A percentile compares a stretch with the other conserved stretches of the same genome.
Conservation (phyloP, 495 filamentous ascomycete species). For the Cercophora samala region DNA sequence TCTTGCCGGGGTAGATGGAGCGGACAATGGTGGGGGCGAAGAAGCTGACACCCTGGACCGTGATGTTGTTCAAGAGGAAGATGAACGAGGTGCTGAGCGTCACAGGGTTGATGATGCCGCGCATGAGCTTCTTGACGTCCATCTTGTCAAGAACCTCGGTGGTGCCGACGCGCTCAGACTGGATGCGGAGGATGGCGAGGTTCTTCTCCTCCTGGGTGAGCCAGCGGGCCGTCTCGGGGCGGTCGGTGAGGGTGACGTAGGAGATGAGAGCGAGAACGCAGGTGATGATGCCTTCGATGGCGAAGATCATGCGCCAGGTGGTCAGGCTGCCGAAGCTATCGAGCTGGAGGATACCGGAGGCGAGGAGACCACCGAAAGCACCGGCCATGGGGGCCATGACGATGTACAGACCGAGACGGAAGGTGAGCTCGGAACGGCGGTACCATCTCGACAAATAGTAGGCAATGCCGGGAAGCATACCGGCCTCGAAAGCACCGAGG, state of each 20-base stretch:
- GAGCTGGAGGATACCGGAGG: constrained; percentile 57
- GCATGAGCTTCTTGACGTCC: constrained; percentile 54
- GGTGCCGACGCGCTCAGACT: constrained; percentile 62
- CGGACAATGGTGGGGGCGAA: constrained; percentile 69
- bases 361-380: constrained; percentile 67
- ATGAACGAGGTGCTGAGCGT: constrained; percentile 55
- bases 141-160: constrained; percentile 66
- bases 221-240: constrained; percentile 57
- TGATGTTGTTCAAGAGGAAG: constrained; percentile 71
- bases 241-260: constrained; percentile 58
- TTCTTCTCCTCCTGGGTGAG: constrained; percentile 55
- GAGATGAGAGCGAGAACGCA: constrained; percentile 51
- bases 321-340: constrained; percentile 47
- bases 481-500: constrained; percentile 65
- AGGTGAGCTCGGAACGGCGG: constrained; percentile 61
- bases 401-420: constrained; percentile 70
- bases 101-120: constrained; percentile 31
- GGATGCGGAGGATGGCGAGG: constrained; percentile 51
- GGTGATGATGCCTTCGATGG: constrained; percentile 62
- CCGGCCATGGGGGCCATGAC: constrained; percentile 67
- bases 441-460: constrained; percentile 75
- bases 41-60: constrained; percentile 72
- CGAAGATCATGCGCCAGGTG: constrained; percentile 66
- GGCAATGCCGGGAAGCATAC: constrained; percentile 68
- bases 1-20: constrained; percentile 60